Conservation (phyloP, 345 rosid genomes). For the Corchorus olitorius region DNA sequence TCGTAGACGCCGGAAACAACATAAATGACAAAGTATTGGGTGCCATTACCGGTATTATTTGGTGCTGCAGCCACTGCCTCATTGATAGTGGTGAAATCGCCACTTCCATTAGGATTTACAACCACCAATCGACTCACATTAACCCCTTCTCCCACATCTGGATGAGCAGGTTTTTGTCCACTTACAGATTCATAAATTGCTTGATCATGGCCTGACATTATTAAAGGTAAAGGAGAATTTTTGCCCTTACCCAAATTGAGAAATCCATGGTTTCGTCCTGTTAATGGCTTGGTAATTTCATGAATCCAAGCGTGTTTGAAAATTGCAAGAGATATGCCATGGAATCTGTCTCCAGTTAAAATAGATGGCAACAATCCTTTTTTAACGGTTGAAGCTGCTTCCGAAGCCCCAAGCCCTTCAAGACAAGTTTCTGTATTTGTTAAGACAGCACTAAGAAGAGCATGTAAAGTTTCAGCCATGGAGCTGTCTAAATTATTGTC, state of each 20-base stretch:
- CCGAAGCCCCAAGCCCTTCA: conserved; percentile 15
- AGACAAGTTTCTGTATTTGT: conserved; percentile 36
- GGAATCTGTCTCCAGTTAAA: conserved; percentile 25
- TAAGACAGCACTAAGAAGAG: conserved; percentile 34
- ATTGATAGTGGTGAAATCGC: conserved; percentile 43
- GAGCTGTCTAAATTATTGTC: conserved; percentile 6
- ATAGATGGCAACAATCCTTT: not conserved
- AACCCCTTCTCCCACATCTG: conserved; percentile 13
- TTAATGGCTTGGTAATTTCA: conserved; percentile 12
- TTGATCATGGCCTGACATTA: conserved; percentile 38
- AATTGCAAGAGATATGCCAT: conserved; percentile 35
- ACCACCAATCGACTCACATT: conserved; percentile 34
- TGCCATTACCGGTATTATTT: conserved; percentile 14
- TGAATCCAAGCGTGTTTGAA: conserved; percentile 20
- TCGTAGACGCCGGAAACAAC: conserved; percentile 47
- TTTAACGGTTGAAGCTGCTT: not conserved
- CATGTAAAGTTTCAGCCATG: conserved; percentile 23
- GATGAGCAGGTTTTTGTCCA: conserved; percentile 30
- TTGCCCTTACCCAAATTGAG: conserved; percentile 11
- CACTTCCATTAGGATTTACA: conserved; percentile 42
- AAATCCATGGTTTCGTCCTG: conserved; percentile 19
- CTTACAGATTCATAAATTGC: conserved; percentile 38
- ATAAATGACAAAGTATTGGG: conserved; percentile 46
- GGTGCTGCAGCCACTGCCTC: conserved; percentile 59
- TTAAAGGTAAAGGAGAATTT: conserved; percentile 30